Conservation (phyloP, 2,329 filamentous ascomycete species). For the Talaromyces pinophilus region DNA sequence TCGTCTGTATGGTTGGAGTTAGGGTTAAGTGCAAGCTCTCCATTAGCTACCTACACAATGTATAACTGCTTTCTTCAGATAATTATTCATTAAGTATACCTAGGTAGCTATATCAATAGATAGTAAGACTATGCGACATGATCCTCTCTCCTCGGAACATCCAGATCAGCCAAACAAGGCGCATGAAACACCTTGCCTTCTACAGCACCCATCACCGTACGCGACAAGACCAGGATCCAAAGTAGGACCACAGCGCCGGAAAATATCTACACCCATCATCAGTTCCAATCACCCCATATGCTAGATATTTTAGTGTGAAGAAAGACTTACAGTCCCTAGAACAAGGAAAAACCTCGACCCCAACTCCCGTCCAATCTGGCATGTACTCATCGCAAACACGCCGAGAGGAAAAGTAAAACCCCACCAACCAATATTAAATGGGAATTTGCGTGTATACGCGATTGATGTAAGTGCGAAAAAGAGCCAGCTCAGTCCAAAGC, state of each 20-base stretch:
- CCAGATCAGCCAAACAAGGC: slow-evolving; percentile 52
- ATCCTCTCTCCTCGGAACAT: not conserved
- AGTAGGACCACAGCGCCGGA: slow-evolving; percentile 54
- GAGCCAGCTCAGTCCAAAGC: slow-evolving; percentile 44
- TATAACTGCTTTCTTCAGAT: not conserved
- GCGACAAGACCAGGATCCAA: slow-evolving; percentile 57
- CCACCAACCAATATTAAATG: slow-evolving; percentile 66
- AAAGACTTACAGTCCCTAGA: slow-evolving; percentile 48
- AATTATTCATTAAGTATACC: not conserved
- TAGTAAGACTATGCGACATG: not conserved
- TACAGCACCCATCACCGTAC: slow-evolving; percentile 52
- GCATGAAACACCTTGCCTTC: slow-evolving; percentile 56
- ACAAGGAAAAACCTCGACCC: slow-evolving; percentile 59
- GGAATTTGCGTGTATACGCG: slow-evolving; percentile 44
- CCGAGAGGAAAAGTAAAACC: slow-evolving; percentile 62
- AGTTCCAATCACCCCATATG: not conserved
- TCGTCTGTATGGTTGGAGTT: not conserved
- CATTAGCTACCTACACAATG: not conserved
- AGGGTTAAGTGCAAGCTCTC: not conserved
- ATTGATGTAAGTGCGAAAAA: slow-evolving; percentile 44
- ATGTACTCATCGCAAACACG: slow-evolving; percentile 54
- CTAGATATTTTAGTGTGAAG: too few relatives aligned
- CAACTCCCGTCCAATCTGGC: slow-evolving; percentile 51
- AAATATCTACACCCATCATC: slow-evolving; percentile 35
- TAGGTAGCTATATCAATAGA: not conserved